Conservation (phyloP, 2,329 filamentous ascomycete species). For the Cordyceps cicadae region DNA sequence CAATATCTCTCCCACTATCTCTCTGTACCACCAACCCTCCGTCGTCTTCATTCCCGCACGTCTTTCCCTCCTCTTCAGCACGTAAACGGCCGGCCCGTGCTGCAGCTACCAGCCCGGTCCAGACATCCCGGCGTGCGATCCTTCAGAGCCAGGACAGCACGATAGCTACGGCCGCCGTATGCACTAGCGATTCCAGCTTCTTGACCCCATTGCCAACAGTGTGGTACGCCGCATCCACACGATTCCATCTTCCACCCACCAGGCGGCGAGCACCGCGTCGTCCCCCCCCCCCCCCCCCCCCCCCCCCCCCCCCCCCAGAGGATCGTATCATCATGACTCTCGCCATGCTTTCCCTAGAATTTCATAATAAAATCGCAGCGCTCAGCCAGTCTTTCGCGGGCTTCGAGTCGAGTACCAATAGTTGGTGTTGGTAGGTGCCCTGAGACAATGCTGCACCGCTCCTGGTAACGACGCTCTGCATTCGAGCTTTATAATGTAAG, state of each 20-base stretch:
- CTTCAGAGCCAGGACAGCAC: constrained; percentile 25
- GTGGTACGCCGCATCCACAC: constrained; percentile 16
- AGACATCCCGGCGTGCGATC: constrained; percentile 32
- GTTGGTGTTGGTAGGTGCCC: background rate
- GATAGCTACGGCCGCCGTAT: constrained; percentile 30
- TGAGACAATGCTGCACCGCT: background rate
- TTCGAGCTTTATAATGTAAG: background rate
- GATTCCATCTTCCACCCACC: constrained; percentile 25
- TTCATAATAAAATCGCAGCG: background rate
- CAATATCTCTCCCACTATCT: no score
- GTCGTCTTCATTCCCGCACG: background rate
- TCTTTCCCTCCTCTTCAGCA: constrained; percentile 20
- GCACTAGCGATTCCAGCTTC: constrained; percentile 25
- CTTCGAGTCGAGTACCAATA: background rate
- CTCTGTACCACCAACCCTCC: no score
- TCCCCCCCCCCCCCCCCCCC: no score
- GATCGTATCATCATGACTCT: background rate
- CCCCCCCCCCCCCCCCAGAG: no score
- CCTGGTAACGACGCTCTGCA: background rate
- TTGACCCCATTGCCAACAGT: constrained; percentile 20
- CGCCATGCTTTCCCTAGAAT: background rate
- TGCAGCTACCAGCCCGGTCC: constrained; percentile 26
- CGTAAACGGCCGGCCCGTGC: constrained; percentile 22
- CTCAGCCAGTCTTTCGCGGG: background rate
- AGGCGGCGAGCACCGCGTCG: constrained; percentile 16